A percentile compares a stretch with the other conserved stretches of the same genome.
phyloP scores from a whole-genome alignment of 768 basidiomycete genomes.

The Termitomyces sp. region DNA sequence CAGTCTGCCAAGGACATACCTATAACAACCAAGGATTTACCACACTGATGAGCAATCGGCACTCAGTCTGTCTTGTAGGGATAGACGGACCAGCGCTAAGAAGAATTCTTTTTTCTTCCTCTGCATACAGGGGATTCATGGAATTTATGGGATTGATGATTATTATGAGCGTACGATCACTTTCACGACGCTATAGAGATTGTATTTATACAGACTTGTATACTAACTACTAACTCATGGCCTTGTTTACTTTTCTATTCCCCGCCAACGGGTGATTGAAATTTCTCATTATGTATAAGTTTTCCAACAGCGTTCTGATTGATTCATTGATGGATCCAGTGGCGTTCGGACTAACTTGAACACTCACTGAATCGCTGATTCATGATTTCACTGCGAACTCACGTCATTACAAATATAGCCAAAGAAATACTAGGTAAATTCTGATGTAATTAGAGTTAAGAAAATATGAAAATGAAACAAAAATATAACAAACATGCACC shows the following conservation, averaged over 20 bases:
- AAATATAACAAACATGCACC: too few relatives aligned
- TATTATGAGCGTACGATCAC: background rate
- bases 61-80: too few relatives aligned
- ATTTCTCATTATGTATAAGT: background rate
- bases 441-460: too few relatives aligned
- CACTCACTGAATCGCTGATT: background rate
- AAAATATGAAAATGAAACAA: too few relatives aligned
- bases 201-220: background rate
- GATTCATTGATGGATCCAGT: background rate
- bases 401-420: too few relatives aligned
- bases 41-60: background rate
- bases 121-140: background rate
- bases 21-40: background rate
- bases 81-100: background rate
- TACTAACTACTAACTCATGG: background rate
- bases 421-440: too few relatives aligned
- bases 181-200: background rate
- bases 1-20: slow-evolving; percentile 2
- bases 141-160: background rate
- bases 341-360: too few relatives aligned
- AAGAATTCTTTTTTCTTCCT: background rate
- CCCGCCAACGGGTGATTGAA: background rate
- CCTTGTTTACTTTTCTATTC: background rate
- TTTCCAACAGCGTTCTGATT: background rate
- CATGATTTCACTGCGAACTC: too few relatives aligned